Percentiles rank a stretch among this genome's conserved stretches.
These are phyloP conservation scores for Mycosphaerella sp. DNA, from an alignment of 2,329 filamentous ascomycete species.

Conservation along the genomic window DNA sequence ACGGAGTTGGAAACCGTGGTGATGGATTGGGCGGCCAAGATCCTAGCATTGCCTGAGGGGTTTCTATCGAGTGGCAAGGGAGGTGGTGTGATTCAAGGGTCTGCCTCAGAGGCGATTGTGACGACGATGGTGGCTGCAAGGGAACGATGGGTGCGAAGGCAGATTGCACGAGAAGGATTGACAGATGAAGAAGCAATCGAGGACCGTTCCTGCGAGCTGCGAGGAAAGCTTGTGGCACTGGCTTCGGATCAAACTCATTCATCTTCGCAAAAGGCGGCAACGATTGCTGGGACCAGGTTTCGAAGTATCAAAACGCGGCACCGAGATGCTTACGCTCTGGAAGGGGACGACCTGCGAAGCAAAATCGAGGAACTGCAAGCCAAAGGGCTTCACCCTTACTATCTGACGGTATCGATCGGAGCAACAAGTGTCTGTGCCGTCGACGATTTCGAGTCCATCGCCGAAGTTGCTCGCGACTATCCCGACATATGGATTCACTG, in stretches of 20 bases:
- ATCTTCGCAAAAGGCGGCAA: slow-evolving; percentile 77
- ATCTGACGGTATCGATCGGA: slow-evolving; percentile 74
- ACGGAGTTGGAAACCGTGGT: slow-evolving; percentile 92
- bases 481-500: slow-evolving; percentile 80
- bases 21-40: slow-evolving; percentile 81
- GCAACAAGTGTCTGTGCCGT: slow-evolving; percentile 84
- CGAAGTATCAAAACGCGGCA: slow-evolving; percentile 58
- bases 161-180: slow-evolving; percentile 46
- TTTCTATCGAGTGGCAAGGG: slow-evolving; percentile 69
- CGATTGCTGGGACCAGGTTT: slow-evolving; percentile 79
- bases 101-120: slow-evolving; percentile 78
- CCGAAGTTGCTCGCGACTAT: slow-evolving; percentile 47
- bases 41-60: slow-evolving; percentile 64
- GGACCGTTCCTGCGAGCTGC: slow-evolving; percentile 59
- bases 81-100: slow-evolving; percentile 91
- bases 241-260: slow-evolving; percentile 75
- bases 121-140: slow-evolving; percentile 82
- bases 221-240: slow-evolving; percentile 70
- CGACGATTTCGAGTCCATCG: slow-evolving; percentile 71
- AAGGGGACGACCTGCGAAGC: slow-evolving; percentile 53
- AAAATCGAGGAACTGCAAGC: slow-evolving; percentile 60
- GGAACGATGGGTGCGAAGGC: slow-evolving; percentile 65
- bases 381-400: slow-evolving; percentile 75
- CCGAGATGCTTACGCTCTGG: slow-evolving; percentile 63
- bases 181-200: slow-evolving; percentile 52